These are phyloP conservation scores for Colletotrichum echinochloae DNA, from an alignment of 2,329 filamentous ascomycete genomes.

Conservation along the genomic window DNA sequence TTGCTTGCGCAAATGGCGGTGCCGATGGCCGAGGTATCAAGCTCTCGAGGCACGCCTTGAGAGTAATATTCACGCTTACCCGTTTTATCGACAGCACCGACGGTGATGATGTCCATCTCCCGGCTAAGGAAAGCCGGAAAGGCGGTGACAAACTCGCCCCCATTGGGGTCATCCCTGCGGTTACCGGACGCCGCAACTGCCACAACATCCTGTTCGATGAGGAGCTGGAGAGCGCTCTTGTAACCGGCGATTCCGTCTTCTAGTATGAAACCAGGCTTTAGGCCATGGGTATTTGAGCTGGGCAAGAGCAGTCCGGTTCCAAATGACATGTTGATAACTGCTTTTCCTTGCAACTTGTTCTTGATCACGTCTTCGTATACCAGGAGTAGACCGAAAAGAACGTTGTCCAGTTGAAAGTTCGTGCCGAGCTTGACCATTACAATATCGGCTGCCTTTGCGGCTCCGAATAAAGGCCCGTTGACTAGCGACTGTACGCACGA, in stretches of 20 bases:
- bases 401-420: accelerated
- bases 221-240: not conserved
- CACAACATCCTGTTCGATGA: not conserved
- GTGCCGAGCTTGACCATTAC: not conserved
- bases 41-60: not conserved
- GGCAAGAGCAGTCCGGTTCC: not conserved
- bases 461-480: not conserved
- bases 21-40: not conserved
- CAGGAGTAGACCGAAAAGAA: not conserved
- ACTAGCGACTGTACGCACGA: not conserved
- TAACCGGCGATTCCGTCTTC: not conserved
- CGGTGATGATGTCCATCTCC: not conserved
- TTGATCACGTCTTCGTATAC: not conserved
- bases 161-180: not conserved
- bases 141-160: not conserved
- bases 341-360: not conserved
- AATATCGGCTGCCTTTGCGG: not conserved
- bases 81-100: not conserved
- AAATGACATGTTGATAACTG: not conserved
- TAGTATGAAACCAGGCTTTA: not conserved
- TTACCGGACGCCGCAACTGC: not conserved
- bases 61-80: not conserved
- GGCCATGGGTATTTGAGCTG: not conserved
- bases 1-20: not conserved
- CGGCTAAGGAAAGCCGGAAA: not conserved